These are phyloP conservation scores for Potentilla sterilis DNA, from an alignment of 306 rosid species.

Conservation along the genomic window DNA sequence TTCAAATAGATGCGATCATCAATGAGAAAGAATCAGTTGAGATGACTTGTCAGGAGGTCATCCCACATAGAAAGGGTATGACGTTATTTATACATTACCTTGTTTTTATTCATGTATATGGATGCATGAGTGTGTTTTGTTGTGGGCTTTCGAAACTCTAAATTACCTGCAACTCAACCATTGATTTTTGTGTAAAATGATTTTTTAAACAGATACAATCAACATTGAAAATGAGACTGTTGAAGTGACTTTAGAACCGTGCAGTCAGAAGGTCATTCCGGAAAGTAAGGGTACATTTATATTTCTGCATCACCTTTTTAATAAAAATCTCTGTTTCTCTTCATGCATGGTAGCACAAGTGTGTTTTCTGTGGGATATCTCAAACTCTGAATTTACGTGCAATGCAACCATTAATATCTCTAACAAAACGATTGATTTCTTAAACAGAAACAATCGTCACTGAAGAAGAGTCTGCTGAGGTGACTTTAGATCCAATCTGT, in stretches of 20 bases:
- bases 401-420: not conserved
- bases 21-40: not conserved
- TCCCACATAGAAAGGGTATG: not conserved
- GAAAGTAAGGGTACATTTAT: not conserved
- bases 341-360: not conserved
- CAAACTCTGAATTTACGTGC: not conserved
- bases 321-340: no score
- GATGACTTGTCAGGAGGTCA: not conserved
- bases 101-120: not conserved
- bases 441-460: not conserved
- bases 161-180: not conserved
- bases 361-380: no score
- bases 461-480: conserved; percentile 33
- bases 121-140: not conserved
- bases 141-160: not conserved
- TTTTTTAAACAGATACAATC: conserved; percentile 2
- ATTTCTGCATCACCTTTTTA: not conserved
- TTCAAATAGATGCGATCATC: conserved; percentile 32
- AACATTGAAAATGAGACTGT: conserved; percentile 28
- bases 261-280: conserved; percentile 18
- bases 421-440: not conserved
- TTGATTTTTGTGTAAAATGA: not conserved
- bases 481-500: conserved; percentile 23
- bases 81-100: not conserved
- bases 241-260: conserved; percentile 23